Base-by-base conservation (phyloP, 2,329 filamentous ascomycete genomes). In the Salinomyces thailandicus region DNA sequence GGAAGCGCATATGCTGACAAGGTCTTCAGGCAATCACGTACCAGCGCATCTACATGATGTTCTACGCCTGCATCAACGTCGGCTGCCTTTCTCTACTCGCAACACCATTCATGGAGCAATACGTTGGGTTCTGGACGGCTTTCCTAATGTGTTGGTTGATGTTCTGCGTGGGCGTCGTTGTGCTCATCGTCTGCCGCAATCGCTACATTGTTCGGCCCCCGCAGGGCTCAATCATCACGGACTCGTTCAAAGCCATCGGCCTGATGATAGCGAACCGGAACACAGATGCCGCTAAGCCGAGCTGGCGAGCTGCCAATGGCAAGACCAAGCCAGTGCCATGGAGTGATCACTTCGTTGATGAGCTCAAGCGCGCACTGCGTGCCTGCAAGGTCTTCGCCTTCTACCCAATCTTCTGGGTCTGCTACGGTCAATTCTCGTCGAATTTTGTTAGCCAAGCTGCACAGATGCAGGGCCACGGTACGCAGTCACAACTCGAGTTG, bases 11-110 rank as follows among this genome's bases (percentile, higher is more conserved):
- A 20, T 62, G 68, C 38, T 61, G 68, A 18, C 64, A 68, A 34
- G 63, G 64, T 11, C n/a, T n/a, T n/a, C n/a, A n/a, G n/a, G 55
- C 62, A 13, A 63, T 67, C 44, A 69, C 66, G 18, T 64, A 64
- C 39, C 62, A 65, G 48, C 52, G 66, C 5, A 68, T 69, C 39
- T 67, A 66, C 56, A 65, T 66, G 75, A 72, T 83, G 52, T 84
- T 83, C 63, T 84, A 84, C 60, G 56, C 71, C 56, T 79, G 75
- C 60, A 83, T 85, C 53, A 85, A 85, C 58, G 48, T 85, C 12
- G 81, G 80, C n/a, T 73, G 77, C 2, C 64, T 86, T 5, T 81
- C 74, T 0, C 64, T 74, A 36, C 69, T 85, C 47, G 76, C 72
- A 5, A 84, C 77, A 1, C 75, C 75, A 1, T 77, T 75, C 53